Percentiles rank a stretch among this genome's conserved stretches.
These are phyloP conservation scores for Castanospermum australe DNA, from an alignment of 306 rosid genomes.

Conservation along the genomic window DNA sequence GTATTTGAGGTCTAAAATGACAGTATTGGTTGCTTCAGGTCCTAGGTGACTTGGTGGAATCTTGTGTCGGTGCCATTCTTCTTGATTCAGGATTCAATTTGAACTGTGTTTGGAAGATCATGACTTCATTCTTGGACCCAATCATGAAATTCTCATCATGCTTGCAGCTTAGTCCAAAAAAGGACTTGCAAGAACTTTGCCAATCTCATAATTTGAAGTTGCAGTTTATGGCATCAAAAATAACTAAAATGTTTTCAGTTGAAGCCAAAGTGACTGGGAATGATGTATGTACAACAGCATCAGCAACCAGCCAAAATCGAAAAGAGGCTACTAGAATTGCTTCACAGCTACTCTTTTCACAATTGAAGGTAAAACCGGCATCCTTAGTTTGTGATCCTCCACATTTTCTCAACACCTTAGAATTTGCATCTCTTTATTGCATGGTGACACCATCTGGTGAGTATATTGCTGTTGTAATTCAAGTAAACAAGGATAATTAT, in stretches of 20 bases:
- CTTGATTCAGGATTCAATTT: constrained; percentile 86
- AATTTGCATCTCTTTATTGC: constrained; percentile 15
- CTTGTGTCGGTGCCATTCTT: constrained; percentile 89
- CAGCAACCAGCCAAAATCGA: constrained; percentile 43
- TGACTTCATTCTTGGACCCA: constrained; percentile 77
- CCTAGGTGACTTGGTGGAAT: constrained; percentile 89
- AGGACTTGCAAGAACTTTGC: constrained; percentile 83
- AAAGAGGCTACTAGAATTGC: constrained; percentile 64
- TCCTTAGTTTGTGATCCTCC: constrained; percentile 21
- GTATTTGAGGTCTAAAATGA: neutral
- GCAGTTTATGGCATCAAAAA: constrained; percentile 25
- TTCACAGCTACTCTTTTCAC: constrained; percentile 42
- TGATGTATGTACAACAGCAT: constrained; percentile 42
- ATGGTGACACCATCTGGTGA: neutral
- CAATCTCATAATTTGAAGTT: constrained; percentile 52
- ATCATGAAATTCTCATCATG: constrained; percentile 71
- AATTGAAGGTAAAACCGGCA: constrained; percentile 58
- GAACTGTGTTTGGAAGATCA: constrained; percentile 64
- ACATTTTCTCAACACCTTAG: neutral
- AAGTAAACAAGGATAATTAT: neutral
- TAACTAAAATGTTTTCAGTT: constrained; percentile 42
- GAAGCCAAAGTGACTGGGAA: constrained; percentile 51
- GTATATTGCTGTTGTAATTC: neutral
- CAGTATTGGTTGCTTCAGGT: constrained; percentile 55
- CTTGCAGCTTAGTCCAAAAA: constrained; percentile 74